Percentiles rank a stretch among this genome's conserved stretches.
Conservation (phyloP, 2,329 filamentous ascomycete species). For the Aspergillus phoenicis region DNA sequence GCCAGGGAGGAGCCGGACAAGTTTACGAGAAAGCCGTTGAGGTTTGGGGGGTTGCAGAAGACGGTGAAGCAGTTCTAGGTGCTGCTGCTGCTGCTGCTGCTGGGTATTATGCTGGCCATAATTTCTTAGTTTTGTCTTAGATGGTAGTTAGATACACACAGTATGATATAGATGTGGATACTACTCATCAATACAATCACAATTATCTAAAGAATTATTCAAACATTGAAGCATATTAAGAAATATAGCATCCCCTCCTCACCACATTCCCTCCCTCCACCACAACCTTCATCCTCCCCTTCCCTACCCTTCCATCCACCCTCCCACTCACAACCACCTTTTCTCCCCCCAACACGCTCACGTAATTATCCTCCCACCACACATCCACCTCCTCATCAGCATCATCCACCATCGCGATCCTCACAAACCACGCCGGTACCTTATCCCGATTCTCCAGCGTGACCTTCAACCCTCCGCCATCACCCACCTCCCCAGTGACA, state of each 20-base stretch:
- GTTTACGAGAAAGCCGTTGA: slow-evolving; percentile 43
- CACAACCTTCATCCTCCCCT: slow-evolving; percentile 15
- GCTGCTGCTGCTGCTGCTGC: too few relatives aligned
- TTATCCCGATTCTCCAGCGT: slow-evolving; percentile 55
- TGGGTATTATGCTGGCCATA: too few relatives aligned
- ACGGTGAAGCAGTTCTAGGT: slow-evolving; percentile 38
- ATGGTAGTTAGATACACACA: too few relatives aligned
- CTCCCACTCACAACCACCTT: slow-evolving; percentile 45
- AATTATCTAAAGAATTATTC: too few relatives aligned
- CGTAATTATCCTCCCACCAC: slow-evolving; percentile 65
- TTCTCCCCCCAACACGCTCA: slow-evolving; percentile 63
- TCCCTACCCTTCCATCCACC: slow-evolving; percentile 8
- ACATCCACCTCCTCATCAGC: slow-evolving; percentile 50
- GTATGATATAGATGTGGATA: too few relatives aligned
- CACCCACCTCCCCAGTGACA: neutral
- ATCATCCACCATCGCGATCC: slow-evolving; percentile 53
- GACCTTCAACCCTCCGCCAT: slow-evolving; percentile 34
- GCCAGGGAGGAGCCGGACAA: slow-evolving; percentile 52
- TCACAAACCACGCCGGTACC: slow-evolving; percentile 61
- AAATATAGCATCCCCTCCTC: neutral
- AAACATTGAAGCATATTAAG: too few relatives aligned
- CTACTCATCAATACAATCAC: too few relatives aligned
- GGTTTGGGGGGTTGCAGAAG: slow-evolving; percentile 31
- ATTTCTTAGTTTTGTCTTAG: too few relatives aligned
- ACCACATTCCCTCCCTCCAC: slow-evolving; percentile 29